Base-by-base conservation (phyloP, 257 asterid species). In the Solanum clarkiae region DNA sequence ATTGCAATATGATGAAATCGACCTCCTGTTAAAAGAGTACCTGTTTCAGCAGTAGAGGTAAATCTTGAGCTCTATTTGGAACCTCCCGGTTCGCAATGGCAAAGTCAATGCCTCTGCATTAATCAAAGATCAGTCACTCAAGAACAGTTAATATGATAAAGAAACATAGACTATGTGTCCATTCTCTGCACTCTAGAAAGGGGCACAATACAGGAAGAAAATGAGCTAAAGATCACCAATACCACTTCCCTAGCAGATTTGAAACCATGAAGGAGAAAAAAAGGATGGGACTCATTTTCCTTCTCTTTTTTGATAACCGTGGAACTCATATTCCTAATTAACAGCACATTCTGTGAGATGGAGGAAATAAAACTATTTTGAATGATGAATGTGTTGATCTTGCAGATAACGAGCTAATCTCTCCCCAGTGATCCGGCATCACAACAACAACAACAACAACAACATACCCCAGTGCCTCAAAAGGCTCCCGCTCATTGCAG, bases 71-170 rank as follows among this genome's bases (percentile, higher is more conserved):
- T 88, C 91, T 89, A 68, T 66, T 57, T 11, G 95, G 93, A 80
- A 91, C 86, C 88, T 91, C 93, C 7, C 88, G 86, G 89, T 90
- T 94, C 59, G 97, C 92, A 87, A 96, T 85, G 60, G 94, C 87
- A 90, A 87, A 91, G 90, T 96, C 98, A 84, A 96, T 90, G 71
- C 97, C 95, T 90, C 99, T 96, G 92, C 90, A 91, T 79, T 83
- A 75, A 54, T 20, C 80, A 57, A 86, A 85, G 29, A 69, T n/a
- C 29, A 83, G 71, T 32, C 82, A 69, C 32, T 84, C 84, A 85
- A 53, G 55, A 85, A 82, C 26, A 55, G 24, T n/a, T 42, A 68
- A 51, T 20, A 70, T 62, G 47, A 55, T 55, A 69, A 26, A 69
- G 60, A 56, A 69, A 80, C 71, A 70, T 60, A 12, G 59, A 22